phyloP scores from a whole-genome alignment of 78 protist genomes.

The Diacronema lutheri region DNA sequence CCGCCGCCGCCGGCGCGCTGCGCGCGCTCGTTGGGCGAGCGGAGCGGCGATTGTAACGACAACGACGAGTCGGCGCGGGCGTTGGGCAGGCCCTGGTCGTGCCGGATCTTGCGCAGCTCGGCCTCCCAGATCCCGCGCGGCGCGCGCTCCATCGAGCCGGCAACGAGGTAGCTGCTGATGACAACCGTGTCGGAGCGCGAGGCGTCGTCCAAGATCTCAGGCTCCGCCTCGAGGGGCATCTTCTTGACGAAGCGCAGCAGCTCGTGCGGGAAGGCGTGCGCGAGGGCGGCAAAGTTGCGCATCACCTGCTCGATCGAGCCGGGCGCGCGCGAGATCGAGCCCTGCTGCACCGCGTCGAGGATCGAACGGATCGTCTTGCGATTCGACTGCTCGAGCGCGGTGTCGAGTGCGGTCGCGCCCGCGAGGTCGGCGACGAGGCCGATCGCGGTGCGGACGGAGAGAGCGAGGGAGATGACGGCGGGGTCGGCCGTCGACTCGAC shows the following conservation, averaged over 20 bases:
- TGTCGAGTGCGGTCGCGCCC: neutral
- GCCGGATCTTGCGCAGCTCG: neutral
- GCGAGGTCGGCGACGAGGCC: neutral
- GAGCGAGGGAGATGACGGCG: neutral
- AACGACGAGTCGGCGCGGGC: too few species aligned
- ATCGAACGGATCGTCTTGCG: neutral
- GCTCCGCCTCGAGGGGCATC: neutral
- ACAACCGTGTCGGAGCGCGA: neutral
- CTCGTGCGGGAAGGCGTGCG: neutral
- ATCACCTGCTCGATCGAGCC: neutral
- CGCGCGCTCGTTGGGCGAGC: too few species aligned
- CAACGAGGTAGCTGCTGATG: neutral
- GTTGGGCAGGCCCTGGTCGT: too few species aligned
- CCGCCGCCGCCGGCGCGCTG: too few species aligned
- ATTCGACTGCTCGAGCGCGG: neutral
- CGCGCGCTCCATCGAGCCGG: neutral
- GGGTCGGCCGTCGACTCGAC: neutral
- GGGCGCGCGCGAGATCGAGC: neutral
- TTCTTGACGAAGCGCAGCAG: neutral
- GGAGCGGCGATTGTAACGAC: too few species aligned
- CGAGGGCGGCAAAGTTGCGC: neutral
- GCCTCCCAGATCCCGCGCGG: neutral
- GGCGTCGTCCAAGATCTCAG: neutral
- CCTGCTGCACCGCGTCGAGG: neutral
- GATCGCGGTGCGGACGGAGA: neutral